These are phyloP conservation scores for Penicillium dipodomyicola DNA, from an alignment of 495 filamentous ascomycete species.

Conservation along the genomic window DNA sequence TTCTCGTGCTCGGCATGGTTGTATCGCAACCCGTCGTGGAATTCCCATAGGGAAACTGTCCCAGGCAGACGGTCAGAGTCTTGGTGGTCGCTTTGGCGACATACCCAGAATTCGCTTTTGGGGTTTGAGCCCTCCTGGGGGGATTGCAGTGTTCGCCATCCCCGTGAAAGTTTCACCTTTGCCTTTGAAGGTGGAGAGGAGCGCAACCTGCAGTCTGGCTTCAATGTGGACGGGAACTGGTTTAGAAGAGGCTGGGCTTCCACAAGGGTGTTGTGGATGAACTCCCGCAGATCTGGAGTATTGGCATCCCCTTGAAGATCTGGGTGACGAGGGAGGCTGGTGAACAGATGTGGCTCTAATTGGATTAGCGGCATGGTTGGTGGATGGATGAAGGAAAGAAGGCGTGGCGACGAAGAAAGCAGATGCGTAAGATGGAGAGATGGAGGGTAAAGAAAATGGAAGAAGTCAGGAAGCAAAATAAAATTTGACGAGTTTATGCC, in stretches of 20 bases:
- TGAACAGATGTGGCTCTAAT: slow-evolving; percentile 31
- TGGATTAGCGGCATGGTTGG: slow-evolving; percentile 29
- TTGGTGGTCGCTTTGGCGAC: slow-evolving; percentile 60
- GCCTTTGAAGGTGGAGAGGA: slow-evolving; percentile 39
- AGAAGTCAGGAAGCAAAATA: background rate
- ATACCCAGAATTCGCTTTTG: slow-evolving; percentile 62
- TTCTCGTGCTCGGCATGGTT: slow-evolving; percentile 67
- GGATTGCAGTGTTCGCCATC: slow-evolving; percentile 33
- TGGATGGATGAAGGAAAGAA: background rate
- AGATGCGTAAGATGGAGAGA: background rate
- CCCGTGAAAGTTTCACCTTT: slow-evolving; percentile 19
- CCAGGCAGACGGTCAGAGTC: slow-evolving; percentile 48
- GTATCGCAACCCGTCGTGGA: slow-evolving; percentile 55
- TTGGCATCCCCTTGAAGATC: slow-evolving; percentile 19
- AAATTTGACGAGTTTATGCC: background rate
- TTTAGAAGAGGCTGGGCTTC: slow-evolving; percentile 59
- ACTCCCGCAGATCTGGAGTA: slow-evolving; percentile 22
- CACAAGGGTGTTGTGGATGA: slow-evolving; percentile 39
- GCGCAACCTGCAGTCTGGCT: slow-evolving; percentile 32
- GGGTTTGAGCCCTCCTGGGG: slow-evolving; percentile 38
- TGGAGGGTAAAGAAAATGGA: background rate
- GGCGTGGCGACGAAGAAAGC: background rate
- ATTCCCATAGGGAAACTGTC: slow-evolving; percentile 66
- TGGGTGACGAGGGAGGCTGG: slow-evolving; percentile 32
- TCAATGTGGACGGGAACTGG: slow-evolving; percentile 33